These are phyloP conservation scores for Trametes versicolor DNA, from an alignment of 1,284 basidiomycete genomes.

Conservation along the genomic window DNA sequence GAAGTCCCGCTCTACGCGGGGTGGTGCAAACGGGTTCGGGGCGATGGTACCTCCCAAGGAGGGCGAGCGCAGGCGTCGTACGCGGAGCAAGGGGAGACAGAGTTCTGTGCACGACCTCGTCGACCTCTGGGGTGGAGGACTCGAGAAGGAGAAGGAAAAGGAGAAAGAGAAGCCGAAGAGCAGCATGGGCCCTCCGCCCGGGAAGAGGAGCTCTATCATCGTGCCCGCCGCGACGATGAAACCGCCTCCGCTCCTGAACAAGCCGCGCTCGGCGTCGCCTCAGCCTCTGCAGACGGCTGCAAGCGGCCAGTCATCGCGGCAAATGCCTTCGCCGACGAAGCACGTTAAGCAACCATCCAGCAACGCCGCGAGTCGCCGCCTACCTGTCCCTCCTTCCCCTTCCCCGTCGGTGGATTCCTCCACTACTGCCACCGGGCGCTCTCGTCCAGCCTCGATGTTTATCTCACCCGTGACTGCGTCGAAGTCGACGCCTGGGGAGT, in stretches of 20 bases:
- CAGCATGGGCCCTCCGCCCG: constrained; percentile 25
- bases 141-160: constrained; percentile 43
- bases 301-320: constrained; percentile 28
- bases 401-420: constrained; percentile 19
- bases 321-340: constrained; percentile 39
- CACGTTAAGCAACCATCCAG: constrained; percentile 34
- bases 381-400: constrained; percentile 22
- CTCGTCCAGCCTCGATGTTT: constrained; percentile 81
- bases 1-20: constrained; percentile 5
- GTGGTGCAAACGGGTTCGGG: constrained; percentile 14
- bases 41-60: constrained; percentile 16
- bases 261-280: constrained; percentile 43
- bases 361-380: constrained; percentile 17
- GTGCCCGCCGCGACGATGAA: constrained; percentile 39
- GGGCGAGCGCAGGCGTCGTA: constrained; percentile 34
- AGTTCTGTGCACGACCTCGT: constrained; percentile 84
- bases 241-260: constrained; percentile 31
- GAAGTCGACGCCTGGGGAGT: constrained; percentile 37
- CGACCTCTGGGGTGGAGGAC: constrained; percentile 74
- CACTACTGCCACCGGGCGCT: constrained; percentile 39
- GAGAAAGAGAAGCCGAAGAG: constrained; percentile 35
- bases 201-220: constrained; percentile 42
- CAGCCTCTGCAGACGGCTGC: constrained; percentile 39
- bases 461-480: constrained; percentile 61
- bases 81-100: constrained; percentile 62